A percentile compares a stretch with the other conserved stretches of the same genome.
Evolutionary conservation across 441 rosid species (phyloP).

Genomic region (Populus tomentosa): DNA sequence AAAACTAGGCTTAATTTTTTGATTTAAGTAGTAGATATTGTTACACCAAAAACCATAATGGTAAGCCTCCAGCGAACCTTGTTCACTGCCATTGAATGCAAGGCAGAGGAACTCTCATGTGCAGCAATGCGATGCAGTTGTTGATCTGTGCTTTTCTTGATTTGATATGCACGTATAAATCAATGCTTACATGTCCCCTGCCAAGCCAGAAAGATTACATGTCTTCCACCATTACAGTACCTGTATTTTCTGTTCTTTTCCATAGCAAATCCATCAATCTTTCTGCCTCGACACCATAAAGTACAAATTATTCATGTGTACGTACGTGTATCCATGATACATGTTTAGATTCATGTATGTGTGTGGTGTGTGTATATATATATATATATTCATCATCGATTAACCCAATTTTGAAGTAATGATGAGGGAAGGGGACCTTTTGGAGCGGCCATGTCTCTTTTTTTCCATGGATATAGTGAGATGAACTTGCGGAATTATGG

Average conservation of each 20-base stretch:
- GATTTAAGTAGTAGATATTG: not conserved
- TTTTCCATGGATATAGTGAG: not conserved
- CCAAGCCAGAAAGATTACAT: not conserved
- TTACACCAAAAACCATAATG: not conserved
- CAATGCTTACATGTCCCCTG: not conserved
- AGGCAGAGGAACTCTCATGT: not conserved
- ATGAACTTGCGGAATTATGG: constrained; percentile 10
- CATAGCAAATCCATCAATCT: not conserved
- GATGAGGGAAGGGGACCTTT: not conserved
- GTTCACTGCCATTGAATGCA: not conserved
- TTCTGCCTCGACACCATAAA: not conserved
- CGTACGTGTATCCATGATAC: not conserved
- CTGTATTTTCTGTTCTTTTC: not conserved
- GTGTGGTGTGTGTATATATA: too few species aligned
- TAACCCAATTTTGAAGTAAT: not conserved
- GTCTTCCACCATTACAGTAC: not conserved
- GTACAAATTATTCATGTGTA: not conserved
- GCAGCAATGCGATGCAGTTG: not conserved
- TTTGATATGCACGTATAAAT: not conserved
- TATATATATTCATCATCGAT: not conserved
- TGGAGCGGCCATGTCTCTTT: not conserved
- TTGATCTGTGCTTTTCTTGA: not conserved
- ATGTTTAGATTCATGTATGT: not conserved
- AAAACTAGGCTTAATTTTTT: not conserved
- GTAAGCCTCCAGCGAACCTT: not conserved